Conservation (phyloP, 2,329 filamentous ascomycete genomes). For the Neonectria punicea region DNA sequence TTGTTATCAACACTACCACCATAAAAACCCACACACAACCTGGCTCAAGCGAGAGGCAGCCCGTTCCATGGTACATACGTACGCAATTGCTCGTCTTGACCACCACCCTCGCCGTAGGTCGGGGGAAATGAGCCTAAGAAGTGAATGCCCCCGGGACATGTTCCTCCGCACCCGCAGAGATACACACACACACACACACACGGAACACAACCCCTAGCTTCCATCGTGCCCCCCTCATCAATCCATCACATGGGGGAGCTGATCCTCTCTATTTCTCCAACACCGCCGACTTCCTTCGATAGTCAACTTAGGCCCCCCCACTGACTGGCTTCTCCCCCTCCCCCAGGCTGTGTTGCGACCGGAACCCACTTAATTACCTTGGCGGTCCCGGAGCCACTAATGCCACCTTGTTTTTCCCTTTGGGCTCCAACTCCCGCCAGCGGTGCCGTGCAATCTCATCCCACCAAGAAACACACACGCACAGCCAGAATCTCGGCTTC, state of each 20-base stretch:
- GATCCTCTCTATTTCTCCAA: neutral
- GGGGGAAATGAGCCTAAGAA: neutral
- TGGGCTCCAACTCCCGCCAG: constrained; percentile 20
- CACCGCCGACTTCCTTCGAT: neutral
- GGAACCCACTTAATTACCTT: constrained; percentile 27
- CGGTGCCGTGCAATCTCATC: neutral
- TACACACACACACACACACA: neutral
- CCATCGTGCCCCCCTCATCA: neutral
- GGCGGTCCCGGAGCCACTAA: constrained; percentile 38
- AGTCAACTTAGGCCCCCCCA: neutral
- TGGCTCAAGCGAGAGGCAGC: neutral
- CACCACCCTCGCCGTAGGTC: neutral
- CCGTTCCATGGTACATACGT: neutral
- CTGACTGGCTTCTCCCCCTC: neutral
- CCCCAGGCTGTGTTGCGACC: neutral
- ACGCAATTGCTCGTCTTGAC: neutral
- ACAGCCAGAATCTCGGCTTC: neutral
- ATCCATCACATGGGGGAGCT: constrained; percentile 1
- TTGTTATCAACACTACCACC: neutral
- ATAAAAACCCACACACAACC: neutral
- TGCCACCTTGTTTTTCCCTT: constrained; percentile 44
- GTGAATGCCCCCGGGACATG: neutral
- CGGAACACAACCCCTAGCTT: neutral
- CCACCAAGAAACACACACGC: neutral
- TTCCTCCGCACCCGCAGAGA: neutral